Conservation (phyloP, 2,329 filamentous ascomycete genomes). For the Scolecobasidium constrictum region DNA sequence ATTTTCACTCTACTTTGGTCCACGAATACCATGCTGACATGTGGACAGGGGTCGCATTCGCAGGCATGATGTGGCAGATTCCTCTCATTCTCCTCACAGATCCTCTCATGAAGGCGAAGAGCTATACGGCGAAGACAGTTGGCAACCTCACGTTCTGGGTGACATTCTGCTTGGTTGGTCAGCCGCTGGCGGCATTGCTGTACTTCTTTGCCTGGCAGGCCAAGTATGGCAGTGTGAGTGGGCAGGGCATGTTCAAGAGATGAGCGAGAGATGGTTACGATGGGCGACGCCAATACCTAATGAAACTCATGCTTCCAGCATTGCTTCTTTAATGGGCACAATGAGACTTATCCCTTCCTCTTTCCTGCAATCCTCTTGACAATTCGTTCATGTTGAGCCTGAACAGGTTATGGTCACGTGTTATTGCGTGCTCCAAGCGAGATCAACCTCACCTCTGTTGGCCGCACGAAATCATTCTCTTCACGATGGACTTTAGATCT, state of each 20-base stretch:
- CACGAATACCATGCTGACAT: constrained; percentile 4
- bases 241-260: background rate
- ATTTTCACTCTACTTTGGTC: background rate
- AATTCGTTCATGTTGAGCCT: too few relatives aligned
- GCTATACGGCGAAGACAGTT: constrained; percentile 63
- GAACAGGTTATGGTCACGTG: too few relatives aligned
- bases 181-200: constrained; percentile 80
- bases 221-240: constrained; percentile 59
- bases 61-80: constrained; percentile 88
- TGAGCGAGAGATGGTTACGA: too few relatives aligned
- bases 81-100: constrained; percentile 76
- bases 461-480: too few relatives aligned
- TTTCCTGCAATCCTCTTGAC: too few relatives aligned
- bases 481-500: too few relatives aligned
- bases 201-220: constrained; percentile 99
- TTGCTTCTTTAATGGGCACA: too few relatives aligned
- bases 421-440: too few relatives aligned
- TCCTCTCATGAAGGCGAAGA: constrained; percentile 53
- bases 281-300: too few relatives aligned
- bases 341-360: too few relatives aligned
- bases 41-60: constrained; percentile 67
- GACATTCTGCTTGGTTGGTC: constrained; percentile 88
- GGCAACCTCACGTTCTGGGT: constrained; percentile 97
- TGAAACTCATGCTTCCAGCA: too few relatives aligned
- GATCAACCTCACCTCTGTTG: too few relatives aligned